A percentile compares a stretch with the other conserved stretches of the same genome.
phyloP scores from a whole-genome alignment of 2,329 filamentous ascomycete species.

The Leptographium flavum region DNA sequence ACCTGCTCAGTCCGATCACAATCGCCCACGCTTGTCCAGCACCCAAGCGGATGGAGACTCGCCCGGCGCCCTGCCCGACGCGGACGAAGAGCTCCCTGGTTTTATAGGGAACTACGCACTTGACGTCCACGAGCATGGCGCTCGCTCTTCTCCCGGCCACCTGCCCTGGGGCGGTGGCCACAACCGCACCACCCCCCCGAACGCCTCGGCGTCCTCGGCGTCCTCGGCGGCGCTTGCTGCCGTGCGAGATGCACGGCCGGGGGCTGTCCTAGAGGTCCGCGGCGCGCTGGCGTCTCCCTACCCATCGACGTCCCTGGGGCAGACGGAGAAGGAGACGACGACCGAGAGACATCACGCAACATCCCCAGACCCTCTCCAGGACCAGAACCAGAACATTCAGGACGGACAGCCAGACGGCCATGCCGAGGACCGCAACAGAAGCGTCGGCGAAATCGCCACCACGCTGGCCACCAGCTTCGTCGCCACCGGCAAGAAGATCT shows the following conservation, averaged over 20 bases:
- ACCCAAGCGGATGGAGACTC: slow-evolving; percentile 39
- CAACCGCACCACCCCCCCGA: background rate
- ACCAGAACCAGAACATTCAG: background rate
- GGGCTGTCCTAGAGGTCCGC: slow-evolving; percentile 37
- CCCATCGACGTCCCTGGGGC: background rate
- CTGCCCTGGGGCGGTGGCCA: background rate
- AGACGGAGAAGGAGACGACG: background rate
- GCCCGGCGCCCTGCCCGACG: slow-evolving; percentile 19
- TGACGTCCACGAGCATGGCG: slow-evolving; percentile 10
- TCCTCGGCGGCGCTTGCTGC: slow-evolving; percentile 24
- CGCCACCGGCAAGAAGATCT: slow-evolving; percentile 41
- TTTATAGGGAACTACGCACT: slow-evolving; percentile 10
- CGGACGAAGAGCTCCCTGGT: slow-evolving; percentile 19
- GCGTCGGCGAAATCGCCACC: slow-evolving; percentile 13
- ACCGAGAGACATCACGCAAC: background rate
- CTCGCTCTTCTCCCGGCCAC: background rate
- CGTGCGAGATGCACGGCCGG: slow-evolving; percentile 37
- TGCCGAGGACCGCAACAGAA: background rate
- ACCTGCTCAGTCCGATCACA: slow-evolving; percentile 36
- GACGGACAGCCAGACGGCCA: background rate
- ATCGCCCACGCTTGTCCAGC: slow-evolving; percentile 41
- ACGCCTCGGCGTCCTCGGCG: slow-evolving; percentile 3
- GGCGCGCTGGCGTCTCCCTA: slow-evolving; percentile 1
- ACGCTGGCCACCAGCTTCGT: slow-evolving; percentile 19
- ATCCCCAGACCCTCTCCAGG: background rate